Base-by-base conservation (phyloP, 1,284 basidiomycete genomes). In the Boletus sp. region DNA sequence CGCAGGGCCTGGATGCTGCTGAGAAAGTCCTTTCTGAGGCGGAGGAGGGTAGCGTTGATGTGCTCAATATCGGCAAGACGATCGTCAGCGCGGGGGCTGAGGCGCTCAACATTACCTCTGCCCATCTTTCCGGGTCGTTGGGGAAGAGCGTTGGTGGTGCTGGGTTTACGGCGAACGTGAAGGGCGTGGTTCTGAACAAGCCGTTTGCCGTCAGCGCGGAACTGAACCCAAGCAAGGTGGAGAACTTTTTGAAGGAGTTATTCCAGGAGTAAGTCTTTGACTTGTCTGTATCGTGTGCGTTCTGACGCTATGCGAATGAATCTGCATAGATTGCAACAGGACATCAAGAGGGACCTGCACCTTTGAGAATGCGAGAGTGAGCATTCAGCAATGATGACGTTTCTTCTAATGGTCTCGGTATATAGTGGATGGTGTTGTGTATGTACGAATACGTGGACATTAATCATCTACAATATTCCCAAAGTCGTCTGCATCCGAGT, bases 121-220 rank as follows among this genome's bases (percentile, higher is more conserved):
- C 54, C 20, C 45, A 41, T 8, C 27, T 53, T 27, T 53, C 41
- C 23, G 51, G 45, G 37, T 39, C 51, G 10, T 27, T 52, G 2
- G 29, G 51, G 13, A 41, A 44, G 41, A 54, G 46, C 23, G 26
- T 38, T 1, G n/a, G 25, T 3, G 44, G 51, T 9, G 36, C 26
- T 19, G 41, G 23, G 1, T 32, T 53, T 7, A 19, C 7, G 5
- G 29, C 40, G 23, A 22, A 39, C 17, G 19, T 52, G 9, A 49
- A 53, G n/a, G 44, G 39, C 14, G 32, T 42, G 6, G 17, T 17
- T 14, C 8, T 53, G 17, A 41, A 44, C 5, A 42, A 36, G 39
- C 19, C 39, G 2, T 55, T 55, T n/a, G 19, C n/a, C 7, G 20
- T 54, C 25, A 14, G 7, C 12, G 27, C 25, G 4, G 45, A 49